A percentile compares a stretch with the other conserved stretches of the same genome.
Evolutionary conservation across 2,329 filamentous ascomycete species (phyloP).

Genomic region (Didymella sp.): DNA sequence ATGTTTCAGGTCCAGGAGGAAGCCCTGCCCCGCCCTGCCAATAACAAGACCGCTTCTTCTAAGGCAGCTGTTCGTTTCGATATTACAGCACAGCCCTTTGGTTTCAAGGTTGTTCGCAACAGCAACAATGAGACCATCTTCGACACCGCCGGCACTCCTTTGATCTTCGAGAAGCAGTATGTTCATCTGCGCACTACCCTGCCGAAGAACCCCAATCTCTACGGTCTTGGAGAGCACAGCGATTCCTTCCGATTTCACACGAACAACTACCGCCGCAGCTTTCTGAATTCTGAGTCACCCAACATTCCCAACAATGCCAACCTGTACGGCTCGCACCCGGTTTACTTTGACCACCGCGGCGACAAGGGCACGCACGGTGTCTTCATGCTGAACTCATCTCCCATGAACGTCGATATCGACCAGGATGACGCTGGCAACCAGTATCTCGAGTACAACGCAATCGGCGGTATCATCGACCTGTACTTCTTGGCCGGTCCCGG

Average conservation of each 20-base stretch:
- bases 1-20: slow-evolving; percentile 78
- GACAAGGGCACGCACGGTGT: slow-evolving; percentile 49
- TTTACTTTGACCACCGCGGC: slow-evolving; percentile 77
- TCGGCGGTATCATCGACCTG: slow-evolving; percentile 76
- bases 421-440: slow-evolving; percentile 65
- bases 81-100: slow-evolving; percentile 66
- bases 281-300: slow-evolving; percentile 74
- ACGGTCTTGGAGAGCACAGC: slow-evolving; percentile 80
- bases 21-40: slow-evolving; percentile 67
- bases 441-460: slow-evolving; percentile 79
- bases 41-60: slow-evolving; percentile 41
- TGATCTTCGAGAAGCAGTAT: slow-evolving; percentile 82
- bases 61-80: slow-evolving; percentile 62
- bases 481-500: slow-evolving; percentile 60
- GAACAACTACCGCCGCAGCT: slow-evolving; percentile 70
- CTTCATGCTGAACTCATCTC: slow-evolving; percentile 44
- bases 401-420: slow-evolving; percentile 77
- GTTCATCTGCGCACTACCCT: slow-evolving; percentile 74
- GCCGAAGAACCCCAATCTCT: slow-evolving; percentile 72
- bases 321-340: slow-evolving; percentile 74
- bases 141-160: slow-evolving; percentile 69
- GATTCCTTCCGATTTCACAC: slow-evolving; percentile 73
- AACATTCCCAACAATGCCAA: slow-evolving; percentile 67
- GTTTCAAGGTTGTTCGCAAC: slow-evolving; percentile 68
- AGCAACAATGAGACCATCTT: slow-evolving; percentile 68